phyloP scores from a whole-genome alignment of 2,329 filamentous ascomycete genomes.

The Trichoderma afroharzianum region DNA sequence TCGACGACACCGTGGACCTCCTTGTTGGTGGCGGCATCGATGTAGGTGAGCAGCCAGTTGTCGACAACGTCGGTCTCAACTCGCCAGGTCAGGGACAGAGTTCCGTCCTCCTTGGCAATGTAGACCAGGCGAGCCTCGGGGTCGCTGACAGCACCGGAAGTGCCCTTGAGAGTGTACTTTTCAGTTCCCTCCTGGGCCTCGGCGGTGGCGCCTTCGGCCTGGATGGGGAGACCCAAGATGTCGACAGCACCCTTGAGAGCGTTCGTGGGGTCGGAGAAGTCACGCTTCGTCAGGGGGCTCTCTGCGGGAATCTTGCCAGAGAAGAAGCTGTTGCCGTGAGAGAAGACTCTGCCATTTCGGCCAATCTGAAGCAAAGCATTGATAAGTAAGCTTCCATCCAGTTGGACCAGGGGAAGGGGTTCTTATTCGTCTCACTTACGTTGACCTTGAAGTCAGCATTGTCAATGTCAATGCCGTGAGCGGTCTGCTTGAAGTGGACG shows the following conservation, averaged over 20 bases:
- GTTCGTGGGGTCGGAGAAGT: constrained; percentile 39
- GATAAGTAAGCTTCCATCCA: background rate
- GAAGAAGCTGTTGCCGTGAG: constrained; percentile 50
- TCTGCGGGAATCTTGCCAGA: constrained; percentile 40
- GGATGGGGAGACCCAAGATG: constrained; percentile 32
- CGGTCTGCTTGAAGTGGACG: constrained; percentile 58
- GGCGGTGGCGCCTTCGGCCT: constrained; percentile 26
- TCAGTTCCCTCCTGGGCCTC: constrained; percentile 26
- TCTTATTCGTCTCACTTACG: constrained; percentile 35
- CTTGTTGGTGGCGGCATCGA: constrained; percentile 46
- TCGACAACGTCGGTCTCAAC: constrained; percentile 55
- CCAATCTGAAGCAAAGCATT: constrained; percentile 37
- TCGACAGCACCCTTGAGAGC: constrained; percentile 42
- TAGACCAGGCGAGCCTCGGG: constrained; percentile 56
- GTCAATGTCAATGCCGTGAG: constrained; percentile 56
- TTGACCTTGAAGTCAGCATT: constrained; percentile 61
- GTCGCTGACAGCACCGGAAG: constrained; percentile 46
- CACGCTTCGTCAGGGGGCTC: constrained; percentile 37
- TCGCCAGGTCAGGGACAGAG: constrained; percentile 51
- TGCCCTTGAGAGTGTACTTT: constrained; percentile 42
- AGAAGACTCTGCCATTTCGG: constrained; percentile 53
- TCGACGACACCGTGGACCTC: constrained; percentile 53
- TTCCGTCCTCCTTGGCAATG: constrained; percentile 45
- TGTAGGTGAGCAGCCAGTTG: constrained; percentile 59
- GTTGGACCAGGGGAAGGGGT: rapidly evolving